phyloP scores from a whole-genome alignment of 2,329 filamentous ascomycete species.

The Teratosphaeria viscida region DNA sequence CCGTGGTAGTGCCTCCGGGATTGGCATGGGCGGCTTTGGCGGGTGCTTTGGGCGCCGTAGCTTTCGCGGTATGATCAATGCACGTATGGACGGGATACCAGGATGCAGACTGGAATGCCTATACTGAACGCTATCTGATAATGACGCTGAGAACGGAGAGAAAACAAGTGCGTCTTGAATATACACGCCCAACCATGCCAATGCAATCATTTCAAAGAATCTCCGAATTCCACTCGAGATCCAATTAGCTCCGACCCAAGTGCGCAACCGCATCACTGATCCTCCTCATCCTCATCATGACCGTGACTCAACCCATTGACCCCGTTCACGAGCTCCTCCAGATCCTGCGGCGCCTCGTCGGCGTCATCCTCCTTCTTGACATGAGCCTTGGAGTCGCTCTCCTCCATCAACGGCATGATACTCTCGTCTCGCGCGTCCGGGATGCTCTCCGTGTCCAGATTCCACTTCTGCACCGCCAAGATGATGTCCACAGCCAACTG shows the following conservation, averaged over 20 bases:
- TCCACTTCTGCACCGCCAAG: constrained; percentile 44
- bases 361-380: constrained; percentile 22
- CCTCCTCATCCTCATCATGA: not conserved
- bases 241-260: not conserved
- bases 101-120: not conserved
- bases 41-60: not conserved
- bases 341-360: not conserved
- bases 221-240: not conserved
- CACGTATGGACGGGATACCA: not conserved
- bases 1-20: not conserved
- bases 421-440: constrained; percentile 40
- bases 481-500: constrained; percentile 47
- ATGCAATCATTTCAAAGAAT: not conserved
- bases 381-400: constrained; percentile 23
- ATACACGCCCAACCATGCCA: not conserved
- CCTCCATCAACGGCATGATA: constrained; percentile 29
- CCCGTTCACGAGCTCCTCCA: not conserved
- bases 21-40: not conserved
- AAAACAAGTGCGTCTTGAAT: not conserved
- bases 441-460: constrained; percentile 37
- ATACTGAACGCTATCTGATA: no score
- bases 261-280: not conserved
- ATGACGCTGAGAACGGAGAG: not conserved
- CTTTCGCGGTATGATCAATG: not conserved
- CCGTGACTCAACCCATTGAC: not conserved